Evolutionary conservation across 129 eudicot genomes (phyloP).

Genomic region (Helianthus annuus): DNA sequence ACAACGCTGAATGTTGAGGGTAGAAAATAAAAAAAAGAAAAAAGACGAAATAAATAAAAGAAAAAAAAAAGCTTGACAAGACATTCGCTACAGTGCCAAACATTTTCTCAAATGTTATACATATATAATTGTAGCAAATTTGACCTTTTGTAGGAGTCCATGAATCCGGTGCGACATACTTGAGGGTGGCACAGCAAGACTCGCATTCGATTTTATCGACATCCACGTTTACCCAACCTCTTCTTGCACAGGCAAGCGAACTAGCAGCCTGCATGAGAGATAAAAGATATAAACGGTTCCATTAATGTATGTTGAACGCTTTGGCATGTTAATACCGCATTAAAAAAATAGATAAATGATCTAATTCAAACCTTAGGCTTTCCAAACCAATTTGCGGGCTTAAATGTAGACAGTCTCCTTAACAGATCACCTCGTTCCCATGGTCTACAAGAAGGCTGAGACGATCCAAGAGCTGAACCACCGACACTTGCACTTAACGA

Average conservation of each 20-base stretch:
- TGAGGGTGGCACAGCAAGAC: conserved; percentile 81
- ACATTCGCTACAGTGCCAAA: no score
- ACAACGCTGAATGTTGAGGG: no score
- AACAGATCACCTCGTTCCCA: conserved; percentile 97
- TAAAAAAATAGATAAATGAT: background rate
- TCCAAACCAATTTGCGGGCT: conserved; percentile 76
- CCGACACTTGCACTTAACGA: conserved; percentile 69
- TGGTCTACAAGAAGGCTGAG: conserved; percentile 92
- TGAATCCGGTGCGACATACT: conserved; percentile 52
- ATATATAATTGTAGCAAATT: background rate
- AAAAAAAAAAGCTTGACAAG: no score
- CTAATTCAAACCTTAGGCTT: conserved; percentile 74
- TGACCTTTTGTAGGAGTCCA: conserved; percentile 49
- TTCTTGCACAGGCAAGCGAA: conserved; percentile 81
- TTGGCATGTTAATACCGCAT: conserved; percentile 8
- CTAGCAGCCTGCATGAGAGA: conserved; percentile 20
- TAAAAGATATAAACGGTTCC: conserved; percentile 3
- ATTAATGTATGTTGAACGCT: conserved; percentile 15
- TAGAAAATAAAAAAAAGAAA: no score
- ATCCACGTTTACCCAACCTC: conserved; percentile 90
- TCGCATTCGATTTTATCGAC: conserved; percentile 82
- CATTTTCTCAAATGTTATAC: no score
- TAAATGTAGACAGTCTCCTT: conserved; percentile 80
- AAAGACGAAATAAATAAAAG: no score
- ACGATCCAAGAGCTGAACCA: conserved; percentile 77